phyloP scores from a whole-genome alignment of 345 rosid species.

The thale cress (Arabidopsis thaliana) region TAIR10.1 NC_003076.8:23353501-23354000 shows the following conservation, averaged over 20 bases:
- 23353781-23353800: conserved; percentile 10
- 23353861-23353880: conserved; percentile 19
- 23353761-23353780: not conserved
- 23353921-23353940: not conserved
- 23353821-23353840: conserved; percentile 37
- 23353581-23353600: not conserved
- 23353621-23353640: not conserved
- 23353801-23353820: not conserved
- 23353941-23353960: not conserved
- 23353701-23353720: not conserved
- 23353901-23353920: conserved; percentile 21
- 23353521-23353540: not conserved
- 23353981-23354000: not conserved
- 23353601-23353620: too few relatives aligned
- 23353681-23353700: not conserved
- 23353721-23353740: not conserved
- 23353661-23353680: not conserved
- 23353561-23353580: not conserved
- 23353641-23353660: not conserved
- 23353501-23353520: not conserved
- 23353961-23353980: not conserved
- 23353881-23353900: conserved; percentile 41
- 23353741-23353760: not conserved
- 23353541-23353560: too few relatives aligned
- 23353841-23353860: conserved; percentile 40